Conservation (phyloP, 1,284 basidiomycete genomes). For the Volvariella surrecta region DNA sequence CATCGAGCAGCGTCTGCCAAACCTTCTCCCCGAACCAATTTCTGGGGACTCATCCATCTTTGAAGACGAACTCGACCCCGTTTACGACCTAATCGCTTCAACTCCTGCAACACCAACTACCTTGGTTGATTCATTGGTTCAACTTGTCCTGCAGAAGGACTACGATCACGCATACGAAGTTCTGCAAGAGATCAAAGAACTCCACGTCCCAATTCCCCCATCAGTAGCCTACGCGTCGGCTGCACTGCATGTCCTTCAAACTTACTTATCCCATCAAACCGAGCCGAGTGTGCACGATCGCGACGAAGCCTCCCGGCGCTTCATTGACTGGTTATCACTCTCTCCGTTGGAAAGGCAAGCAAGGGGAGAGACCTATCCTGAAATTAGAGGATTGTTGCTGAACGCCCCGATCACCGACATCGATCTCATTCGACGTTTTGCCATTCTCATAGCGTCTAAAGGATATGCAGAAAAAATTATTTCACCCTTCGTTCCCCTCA, state of each 20-base stretch:
- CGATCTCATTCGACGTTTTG: slow-evolving; percentile 18
- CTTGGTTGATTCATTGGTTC: slow-evolving; percentile 14
- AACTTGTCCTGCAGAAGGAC: slow-evolving; percentile 14
- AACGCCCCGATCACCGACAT: slow-evolving; percentile 16
- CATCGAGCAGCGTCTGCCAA: slow-evolving; percentile 21
- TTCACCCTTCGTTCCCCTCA: slow-evolving; percentile 15
- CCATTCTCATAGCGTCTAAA: slow-evolving; percentile 23
- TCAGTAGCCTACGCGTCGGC: slow-evolving; percentile 19
- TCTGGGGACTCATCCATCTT: slow-evolving; percentile 19
- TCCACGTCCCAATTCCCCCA: slow-evolving; percentile 18
- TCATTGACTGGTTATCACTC: slow-evolving; percentile 23
- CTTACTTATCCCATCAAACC: slow-evolving; percentile 2
- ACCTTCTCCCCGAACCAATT: slow-evolving; percentile 18
- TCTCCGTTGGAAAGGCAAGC: slow-evolving; percentile 14
- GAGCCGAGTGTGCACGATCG: too few species aligned
- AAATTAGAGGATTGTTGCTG: slow-evolving; percentile 17
- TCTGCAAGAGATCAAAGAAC: slow-evolving; percentile 21
- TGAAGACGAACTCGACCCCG: slow-evolving; percentile 19
- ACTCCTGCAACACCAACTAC: slow-evolving; percentile 7
- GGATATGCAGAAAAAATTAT: slow-evolving; percentile 21
- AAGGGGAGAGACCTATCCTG: slow-evolving; percentile 10
- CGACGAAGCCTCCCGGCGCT: slow-evolving; percentile 6
- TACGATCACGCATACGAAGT: slow-evolving; percentile 23
- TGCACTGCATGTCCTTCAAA: slow-evolving; percentile 15
- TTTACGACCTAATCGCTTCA: slow-evolving; percentile 12